phyloP scores from a whole-genome alignment of 257 asterid species.

The Rauvolfia tetraphylla region DNA sequence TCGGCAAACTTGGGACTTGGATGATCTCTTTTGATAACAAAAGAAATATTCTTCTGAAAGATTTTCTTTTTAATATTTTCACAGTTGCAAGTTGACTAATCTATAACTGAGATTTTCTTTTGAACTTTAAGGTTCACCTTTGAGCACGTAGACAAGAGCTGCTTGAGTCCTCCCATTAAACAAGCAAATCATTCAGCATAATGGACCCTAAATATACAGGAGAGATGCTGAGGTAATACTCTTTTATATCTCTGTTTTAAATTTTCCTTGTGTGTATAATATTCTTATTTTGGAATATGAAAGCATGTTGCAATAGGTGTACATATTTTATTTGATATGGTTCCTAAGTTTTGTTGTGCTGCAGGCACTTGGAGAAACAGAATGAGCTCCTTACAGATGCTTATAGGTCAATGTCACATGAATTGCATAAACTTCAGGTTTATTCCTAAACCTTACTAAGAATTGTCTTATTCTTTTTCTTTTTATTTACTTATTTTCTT shows the following conservation, averaged over 20 bases:
- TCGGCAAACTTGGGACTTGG: background rate
- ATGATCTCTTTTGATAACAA: background rate
- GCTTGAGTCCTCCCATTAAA: background rate
- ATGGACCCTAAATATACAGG: slow-evolving; percentile 63
- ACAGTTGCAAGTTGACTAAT: background rate
- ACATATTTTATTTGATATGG: background rate
- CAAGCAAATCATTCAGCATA: background rate
- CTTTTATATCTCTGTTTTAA: background rate
- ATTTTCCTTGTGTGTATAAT: background rate
- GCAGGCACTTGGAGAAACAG: slow-evolving; percentile 87
- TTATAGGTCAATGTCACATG: slow-evolving; percentile 63
- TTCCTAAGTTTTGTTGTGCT: slow-evolving; percentile 8
- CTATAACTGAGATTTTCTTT: background rate
- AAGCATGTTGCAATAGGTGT: background rate
- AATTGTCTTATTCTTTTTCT: background rate
- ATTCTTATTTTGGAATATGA: background rate
- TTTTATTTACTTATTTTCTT: background rate
- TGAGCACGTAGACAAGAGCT: background rate
- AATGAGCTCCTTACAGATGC: slow-evolving; percentile 60
- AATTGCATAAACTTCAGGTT: slow-evolving; percentile 79
- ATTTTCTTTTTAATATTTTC: background rate
- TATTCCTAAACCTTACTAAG: slow-evolving; percentile 2
- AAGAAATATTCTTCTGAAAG: background rate
- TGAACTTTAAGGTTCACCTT: background rate
- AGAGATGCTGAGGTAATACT: slow-evolving; percentile 40